Evolutionary conservation across 768 basidiomycete species (phyloP), one percentile per base, ranked within the genome.

Genomic region (Calocybe gangraenosa): DNA sequence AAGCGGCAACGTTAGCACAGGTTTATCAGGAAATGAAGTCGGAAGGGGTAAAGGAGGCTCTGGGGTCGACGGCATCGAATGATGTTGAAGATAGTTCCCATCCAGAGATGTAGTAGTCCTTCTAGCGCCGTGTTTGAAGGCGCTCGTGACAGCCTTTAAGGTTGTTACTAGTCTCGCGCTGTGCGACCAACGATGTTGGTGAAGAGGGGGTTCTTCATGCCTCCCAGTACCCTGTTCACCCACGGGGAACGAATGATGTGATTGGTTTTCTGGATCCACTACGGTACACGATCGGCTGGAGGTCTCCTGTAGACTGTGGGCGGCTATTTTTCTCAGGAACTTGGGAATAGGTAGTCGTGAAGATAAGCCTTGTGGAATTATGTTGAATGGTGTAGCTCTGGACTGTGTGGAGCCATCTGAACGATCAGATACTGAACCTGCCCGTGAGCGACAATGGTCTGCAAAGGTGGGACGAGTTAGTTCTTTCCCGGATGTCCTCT

Each of bases 361-460:
- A 14, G 44, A 23, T 18, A 47, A 2, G 37, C 10, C 42, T 2
- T 31, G 37, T 4, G 47, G 25, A n/a, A 45, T 40, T 9, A 42
- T 42, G 22, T 50, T 40, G 25, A 44, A 43, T 3, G 53, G 43
- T 1, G 44, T 38, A 32, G 39, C 28, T 3, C 37, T 20, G 2
- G 48, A 33, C n/a, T 19, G n/a, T 15, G 46, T 37, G 14, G 46
- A 48, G 17, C 36, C 44, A n/a, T 33, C 39, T 5, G 49, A 51
- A 23, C 25, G 20, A 11, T 48, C 42, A 5, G 51, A 53, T 7
- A 54, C 13, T 1, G 52, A 53, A 18, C 39, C 48, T 21, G 39
- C 47, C 3, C 32, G 31, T 10, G 30, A 40, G 13, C 51, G 42
- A 2, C 25, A 31, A 19, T 42, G 43, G n/a, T 22, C 28, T 1